Evolutionary conservation across 2,329 filamentous ascomycete species (phyloP), one percentile per base, ranked within the genome.

Genomic region (Penicillium aurantiogriseum): DNA sequence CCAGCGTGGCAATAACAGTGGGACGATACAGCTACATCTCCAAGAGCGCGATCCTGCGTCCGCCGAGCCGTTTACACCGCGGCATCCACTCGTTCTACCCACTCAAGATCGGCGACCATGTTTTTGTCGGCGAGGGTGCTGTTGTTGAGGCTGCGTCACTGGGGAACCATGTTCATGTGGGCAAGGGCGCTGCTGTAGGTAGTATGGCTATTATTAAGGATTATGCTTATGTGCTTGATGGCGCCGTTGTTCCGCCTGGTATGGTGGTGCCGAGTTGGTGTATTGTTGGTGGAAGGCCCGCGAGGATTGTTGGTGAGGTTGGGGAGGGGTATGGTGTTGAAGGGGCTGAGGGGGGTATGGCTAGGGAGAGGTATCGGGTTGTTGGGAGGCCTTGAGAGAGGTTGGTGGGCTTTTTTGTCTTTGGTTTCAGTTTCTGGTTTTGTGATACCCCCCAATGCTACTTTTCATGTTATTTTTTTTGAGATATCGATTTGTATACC

Each of bases 231-330:
- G 86, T 99, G 40, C 77, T 97, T 64, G 91, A 96, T 59, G 89
- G 89, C 31, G 86, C 90, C 0, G 88, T 97, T 4, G 84, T 99
- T 6, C 90, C 94, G 2, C 81, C 89, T 0, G 89, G 91, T 59
- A 96, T 95, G 87, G 91, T 97, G 25, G 89, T 97, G 54, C 92
- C 93, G 1, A 92, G 91, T 70, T 96, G 94, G 72, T 92, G 88
- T 54, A 85, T 97, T 54, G 92, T 99, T n/a, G 93, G 88, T 0
- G 92, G 92, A 0, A 81, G 85, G 69, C 92, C 92, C 1, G 92
- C 88, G 0, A 81, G 88, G 55, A 88, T 96, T 47, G 83, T 96
- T 4, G 91, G 90, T 1, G 91, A 96, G 77, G 83, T 95, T 2
- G 63, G 78, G 57, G 76, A 78, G 62, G 74, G 81, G 61, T 76